Conservation (phyloP, 306 rosid species). For the Corylus avellana region DNA sequence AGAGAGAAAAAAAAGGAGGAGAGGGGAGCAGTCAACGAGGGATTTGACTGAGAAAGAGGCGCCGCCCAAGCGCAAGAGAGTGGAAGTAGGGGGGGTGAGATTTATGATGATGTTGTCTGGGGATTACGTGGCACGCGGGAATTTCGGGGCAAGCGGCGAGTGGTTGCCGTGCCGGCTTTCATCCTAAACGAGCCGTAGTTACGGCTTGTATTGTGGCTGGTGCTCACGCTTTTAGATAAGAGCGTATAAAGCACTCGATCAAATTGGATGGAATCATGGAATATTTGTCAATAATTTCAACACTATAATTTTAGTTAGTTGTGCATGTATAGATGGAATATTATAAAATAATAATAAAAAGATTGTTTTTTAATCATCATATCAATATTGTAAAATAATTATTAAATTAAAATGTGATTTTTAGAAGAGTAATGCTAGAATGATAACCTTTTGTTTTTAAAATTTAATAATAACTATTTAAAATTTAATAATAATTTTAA, state of each 20-base stretch:
- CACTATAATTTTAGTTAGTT: no score
- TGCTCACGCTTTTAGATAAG: neutral
- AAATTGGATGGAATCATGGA: neutral
- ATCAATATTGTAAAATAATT: no score
- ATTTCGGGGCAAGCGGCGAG: slow-evolving; percentile 52
- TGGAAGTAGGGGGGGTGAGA: neutral
- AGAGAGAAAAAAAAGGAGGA: neutral
- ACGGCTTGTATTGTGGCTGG: slow-evolving; percentile 13
- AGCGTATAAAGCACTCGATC: neutral
- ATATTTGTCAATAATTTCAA: no score
- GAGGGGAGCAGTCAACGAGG: slow-evolving; percentile 35
- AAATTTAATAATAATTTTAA: no score
- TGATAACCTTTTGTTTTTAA: no score
- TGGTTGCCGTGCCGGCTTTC: slow-evolving; percentile 49
- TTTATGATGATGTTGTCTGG: slow-evolving; percentile 23
- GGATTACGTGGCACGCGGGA: slow-evolving; percentile 51
- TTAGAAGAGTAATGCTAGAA: no score
- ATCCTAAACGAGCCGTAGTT: slow-evolving; percentile 37
- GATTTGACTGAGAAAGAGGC: slow-evolving; percentile 33
- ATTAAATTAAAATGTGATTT: no score
- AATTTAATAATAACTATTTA: no score
- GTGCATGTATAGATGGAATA: no score
- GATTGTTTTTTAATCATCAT: no score
- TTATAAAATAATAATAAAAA: no score
- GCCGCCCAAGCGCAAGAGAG: slow-evolving; percentile 44